Base-by-base conservation (phyloP, 768 basidiomycete genomes). In the Russula foetens region DNA sequence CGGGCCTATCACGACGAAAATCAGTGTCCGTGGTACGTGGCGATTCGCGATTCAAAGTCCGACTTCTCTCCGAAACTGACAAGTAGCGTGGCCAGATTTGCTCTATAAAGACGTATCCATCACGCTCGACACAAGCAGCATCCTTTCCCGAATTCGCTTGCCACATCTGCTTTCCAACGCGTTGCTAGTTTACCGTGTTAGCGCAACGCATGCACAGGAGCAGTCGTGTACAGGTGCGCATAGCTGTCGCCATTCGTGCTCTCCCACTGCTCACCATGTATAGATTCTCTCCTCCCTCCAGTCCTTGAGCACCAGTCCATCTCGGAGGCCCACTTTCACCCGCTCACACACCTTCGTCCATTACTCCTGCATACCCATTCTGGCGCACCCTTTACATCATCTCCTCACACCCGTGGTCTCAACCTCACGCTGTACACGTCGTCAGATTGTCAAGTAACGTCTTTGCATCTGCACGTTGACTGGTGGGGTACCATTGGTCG, bases 401-500 rank as follows among this genome's bases (percentile, higher is more conserved):
- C 60, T 28, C 52, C 53, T 4, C 62, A 69, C 45, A 24, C 29
- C n/a, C 63, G 68, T 8, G 81, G 82, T 9, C 58, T 89, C 19
- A 74, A 79, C 45, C 73, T 92, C 56, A 79, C 75, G 2, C 73
- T 92, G 8, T 83, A 86, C 67, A 78, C 83, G 0, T 79, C 83
- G 4, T 81, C 79, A 9, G 73, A 75, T 21, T 94, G 91, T 69
- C 71, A 38, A 53, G 76, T 73, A 19, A 66, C 63, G 56, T 69
- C 53, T 17, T 64, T 94, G 4, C 66, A 70, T 2, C 68, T 96
- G n/a, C 72, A 73, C 15, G 68, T 96, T 7, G 90, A 94, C 69
- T 84, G 85, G 83, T 75, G 77, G 71, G 76, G 81, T 11, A 90
- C 86, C 1, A 59, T 91, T 7, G 90, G 90, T 2, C 78, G 88